Evolutionary conservation across 1,284 basidiomycete genomes (phyloP).

Genomic region (Boletus hoseneyae): DNA sequence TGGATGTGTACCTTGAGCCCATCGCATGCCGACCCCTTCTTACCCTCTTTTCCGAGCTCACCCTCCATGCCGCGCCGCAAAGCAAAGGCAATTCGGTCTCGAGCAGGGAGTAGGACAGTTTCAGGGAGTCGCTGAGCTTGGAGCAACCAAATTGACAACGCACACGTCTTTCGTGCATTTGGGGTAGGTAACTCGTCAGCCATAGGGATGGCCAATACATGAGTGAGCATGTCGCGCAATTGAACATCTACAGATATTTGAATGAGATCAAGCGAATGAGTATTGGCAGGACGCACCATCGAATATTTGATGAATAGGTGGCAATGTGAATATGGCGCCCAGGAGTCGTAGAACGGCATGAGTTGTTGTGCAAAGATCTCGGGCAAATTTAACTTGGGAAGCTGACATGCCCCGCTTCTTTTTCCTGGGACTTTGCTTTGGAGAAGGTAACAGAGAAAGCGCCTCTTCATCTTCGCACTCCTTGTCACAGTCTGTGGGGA

Average conservation of each 20-base stretch:
- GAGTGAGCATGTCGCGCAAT: slow-evolving; percentile 55
- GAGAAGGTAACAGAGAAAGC: slow-evolving; percentile 46
- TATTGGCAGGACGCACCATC: slow-evolving; percentile 43
- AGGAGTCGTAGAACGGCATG: slow-evolving; percentile 68
- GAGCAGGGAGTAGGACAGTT: slow-evolving; percentile 54
- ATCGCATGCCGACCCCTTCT: slow-evolving; percentile 73
- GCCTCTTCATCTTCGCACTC: slow-evolving; percentile 30
- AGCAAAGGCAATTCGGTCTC: slow-evolving; percentile 63
- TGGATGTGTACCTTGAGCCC: slow-evolving; percentile 57
- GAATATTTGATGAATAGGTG: slow-evolving; percentile 58
- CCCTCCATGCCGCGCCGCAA: slow-evolving; percentile 75
- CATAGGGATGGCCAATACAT: slow-evolving; percentile 66
- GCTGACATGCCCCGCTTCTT: slow-evolving; percentile 68
- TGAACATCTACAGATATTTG: slow-evolving; percentile 47
- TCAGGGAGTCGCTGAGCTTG: slow-evolving; percentile 65
- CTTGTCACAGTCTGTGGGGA: slow-evolving; percentile 16
- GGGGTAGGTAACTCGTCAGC: slow-evolving; percentile 66
- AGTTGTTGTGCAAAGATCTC: slow-evolving; percentile 68
- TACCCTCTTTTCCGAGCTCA: slow-evolving; percentile 79
- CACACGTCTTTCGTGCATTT: slow-evolving; percentile 79
- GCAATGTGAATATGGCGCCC: slow-evolving; percentile 53
- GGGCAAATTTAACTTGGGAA: slow-evolving; percentile 70
- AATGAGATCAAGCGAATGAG: slow-evolving; percentile 1
- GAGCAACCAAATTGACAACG: slow-evolving; percentile 67
- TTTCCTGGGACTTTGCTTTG: slow-evolving; percentile 52